These are phyloP conservation scores for Zoysia pacifica DNA, from an alignment of 176 grass and related monocot genomes.

Conservation along the genomic window DNA sequence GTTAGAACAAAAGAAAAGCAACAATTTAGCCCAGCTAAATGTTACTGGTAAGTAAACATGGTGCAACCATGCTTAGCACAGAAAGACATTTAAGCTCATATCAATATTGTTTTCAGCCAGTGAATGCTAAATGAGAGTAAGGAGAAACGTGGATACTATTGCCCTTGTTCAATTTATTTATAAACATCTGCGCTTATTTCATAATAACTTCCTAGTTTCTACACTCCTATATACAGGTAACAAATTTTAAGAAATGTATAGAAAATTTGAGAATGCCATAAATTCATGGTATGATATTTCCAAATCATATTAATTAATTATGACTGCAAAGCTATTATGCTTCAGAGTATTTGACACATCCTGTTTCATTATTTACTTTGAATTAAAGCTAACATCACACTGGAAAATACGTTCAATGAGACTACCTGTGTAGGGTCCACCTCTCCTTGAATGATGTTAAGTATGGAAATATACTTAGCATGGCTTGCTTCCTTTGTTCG, in stretches of 20 bases:
- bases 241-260: not conserved
- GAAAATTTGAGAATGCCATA: not conserved
- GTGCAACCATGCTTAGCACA: not conserved
- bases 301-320: not conserved
- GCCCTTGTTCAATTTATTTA: not conserved
- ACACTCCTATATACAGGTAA: not conserved
- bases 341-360: not conserved
- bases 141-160: not conserved
- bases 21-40: not conserved
- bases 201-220: not conserved
- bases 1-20: not conserved
- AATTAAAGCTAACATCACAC: constrained; percentile 1
- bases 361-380: constrained; percentile 11
- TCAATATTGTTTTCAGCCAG: not conserved
- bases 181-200: constrained; percentile 11
- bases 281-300: not conserved
- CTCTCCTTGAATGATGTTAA: constrained; percentile 99
- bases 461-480: constrained; percentile 99
- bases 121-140: not conserved
- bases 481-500: constrained; percentile 99
- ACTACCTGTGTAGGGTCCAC: constrained; percentile 96
- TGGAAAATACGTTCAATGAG: constrained; percentile 18
- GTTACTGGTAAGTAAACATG: not conserved
- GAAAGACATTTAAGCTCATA: not conserved
- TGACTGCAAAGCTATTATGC: not conserved